These are phyloP conservation scores for Knoxdaviesia proteae DNA, from an alignment of 2,329 filamentous ascomycete genomes.

Conservation along the genomic window DNA sequence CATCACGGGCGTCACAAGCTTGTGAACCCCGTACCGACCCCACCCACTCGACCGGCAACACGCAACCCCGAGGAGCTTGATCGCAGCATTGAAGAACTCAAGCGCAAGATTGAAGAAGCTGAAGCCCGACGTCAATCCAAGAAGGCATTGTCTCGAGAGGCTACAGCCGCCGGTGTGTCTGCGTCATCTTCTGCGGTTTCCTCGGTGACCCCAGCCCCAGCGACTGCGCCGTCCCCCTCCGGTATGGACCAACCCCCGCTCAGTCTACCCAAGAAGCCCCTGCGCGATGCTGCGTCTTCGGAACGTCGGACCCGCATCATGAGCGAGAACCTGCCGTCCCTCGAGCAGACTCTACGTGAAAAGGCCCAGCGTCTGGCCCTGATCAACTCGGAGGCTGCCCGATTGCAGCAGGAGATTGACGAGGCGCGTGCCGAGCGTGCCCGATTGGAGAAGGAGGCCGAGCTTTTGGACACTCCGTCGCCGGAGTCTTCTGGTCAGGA, in stretches of 20 bases:
- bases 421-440: background rate
- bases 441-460: background rate
- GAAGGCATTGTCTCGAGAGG: conserved; percentile 1
- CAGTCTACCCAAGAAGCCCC: too few species aligned
- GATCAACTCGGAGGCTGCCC: conserved; percentile 1
- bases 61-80: conserved; percentile 19
- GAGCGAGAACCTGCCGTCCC: background rate
- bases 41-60: conserved; percentile 6
- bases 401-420: background rate
- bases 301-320: background rate
- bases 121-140: conserved; percentile 21
- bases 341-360: background rate
- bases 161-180: background rate
- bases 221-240: background rate
- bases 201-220: conserved; percentile 4
- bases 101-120: conserved; percentile 34
- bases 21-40: too few species aligned
- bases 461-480: too few species aligned
- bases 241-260: background rate
- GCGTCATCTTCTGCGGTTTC: background rate
- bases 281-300: background rate
- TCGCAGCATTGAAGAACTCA: conserved; percentile 38
- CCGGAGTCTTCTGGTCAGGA: too few species aligned
- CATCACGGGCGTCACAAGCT: conserved; percentile 5
- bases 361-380: conserved; percentile 1